Conservation (phyloP, 192 early-diverging fungal genomes). For the Backusella circina region DNA sequence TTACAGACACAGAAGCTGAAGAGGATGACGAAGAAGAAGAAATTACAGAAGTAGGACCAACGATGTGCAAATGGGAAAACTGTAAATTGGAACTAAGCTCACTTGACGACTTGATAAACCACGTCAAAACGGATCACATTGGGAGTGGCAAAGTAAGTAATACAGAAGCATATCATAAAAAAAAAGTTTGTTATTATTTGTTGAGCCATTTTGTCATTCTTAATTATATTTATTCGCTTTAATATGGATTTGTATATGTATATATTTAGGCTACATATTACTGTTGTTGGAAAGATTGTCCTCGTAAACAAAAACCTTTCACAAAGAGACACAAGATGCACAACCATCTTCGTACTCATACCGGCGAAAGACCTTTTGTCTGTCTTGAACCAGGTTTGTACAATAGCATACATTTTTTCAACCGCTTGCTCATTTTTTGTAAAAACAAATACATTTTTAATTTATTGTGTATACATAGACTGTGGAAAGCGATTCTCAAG, state of each 20-base stretch:
- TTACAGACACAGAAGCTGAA: conserved; percentile 9
- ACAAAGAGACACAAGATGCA: conserved; percentile 69
- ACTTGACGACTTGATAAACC: conserved; percentile 47
- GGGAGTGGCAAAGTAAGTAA: conserved; percentile 55
- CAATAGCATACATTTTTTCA: background rate
- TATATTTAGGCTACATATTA: conserved; percentile 40
- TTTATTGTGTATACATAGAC: conserved; percentile 26
- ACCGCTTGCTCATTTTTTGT: background rate
- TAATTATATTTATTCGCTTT: background rate
- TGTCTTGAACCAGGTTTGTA: conserved; percentile 47
- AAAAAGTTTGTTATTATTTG: background rate
- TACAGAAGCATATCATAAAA: background rate
- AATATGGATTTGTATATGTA: background rate
- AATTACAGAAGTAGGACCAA: conserved; percentile 14
- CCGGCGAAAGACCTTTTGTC: conserved; percentile 72
- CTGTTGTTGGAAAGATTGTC: conserved; percentile 50
- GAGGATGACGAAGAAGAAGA: conserved; percentile 27
- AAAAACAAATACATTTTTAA: background rate
- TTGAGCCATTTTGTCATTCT: background rate
- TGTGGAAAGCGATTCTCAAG: conserved; percentile 75
- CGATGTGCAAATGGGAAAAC: conserved; percentile 48
- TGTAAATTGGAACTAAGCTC: conserved; percentile 41
- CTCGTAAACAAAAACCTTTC: conserved; percentile 58
- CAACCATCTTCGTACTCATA: conserved; percentile 73
- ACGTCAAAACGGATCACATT: conserved; percentile 52